A percentile compares a stretch with the other conserved stretches of the same genome.
phyloP scores from a whole-genome alignment of 2,329 filamentous ascomycete genomes.

The Pseudogymnoascus destructans region DNA sequence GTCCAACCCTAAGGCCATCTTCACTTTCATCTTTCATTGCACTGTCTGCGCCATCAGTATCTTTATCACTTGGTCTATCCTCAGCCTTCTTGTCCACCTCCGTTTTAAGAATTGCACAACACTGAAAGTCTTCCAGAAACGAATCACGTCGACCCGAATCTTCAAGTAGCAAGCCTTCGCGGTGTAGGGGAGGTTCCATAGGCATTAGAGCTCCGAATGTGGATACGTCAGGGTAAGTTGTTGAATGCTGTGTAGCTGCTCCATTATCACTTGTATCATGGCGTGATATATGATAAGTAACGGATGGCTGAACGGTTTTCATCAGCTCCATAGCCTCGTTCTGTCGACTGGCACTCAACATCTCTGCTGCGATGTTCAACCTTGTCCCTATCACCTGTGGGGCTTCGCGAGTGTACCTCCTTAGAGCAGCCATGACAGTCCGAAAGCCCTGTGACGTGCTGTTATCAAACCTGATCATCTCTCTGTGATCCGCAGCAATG shows the following conservation, averaged over 20 bases:
- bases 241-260: background rate
- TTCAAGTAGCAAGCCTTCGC: background rate
- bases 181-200: background rate
- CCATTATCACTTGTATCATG: background rate
- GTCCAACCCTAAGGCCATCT: background rate
- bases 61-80: background rate
- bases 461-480: constrained; percentile 2
- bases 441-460: background rate
- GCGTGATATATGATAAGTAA: background rate
- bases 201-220: background rate
- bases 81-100: background rate
- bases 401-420: background rate
- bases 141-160: background rate
- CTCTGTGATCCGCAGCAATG: constrained; percentile 17
- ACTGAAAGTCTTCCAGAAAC: too few relatives aligned
- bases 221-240: background rate
- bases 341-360: background rate
- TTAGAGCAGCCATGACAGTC: background rate
- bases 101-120: background rate
- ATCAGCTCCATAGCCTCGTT: background rate
- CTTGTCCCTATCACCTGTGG: background rate
- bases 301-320: background rate
- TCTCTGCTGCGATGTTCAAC: background rate
- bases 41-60: background rate
- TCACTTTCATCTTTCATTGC: background rate